Evolutionary conservation across 495 filamentous ascomycete species (phyloP), one percentile per base, ranked within the genome.

Genomic region (Penicillium ochrochloron): DNA sequence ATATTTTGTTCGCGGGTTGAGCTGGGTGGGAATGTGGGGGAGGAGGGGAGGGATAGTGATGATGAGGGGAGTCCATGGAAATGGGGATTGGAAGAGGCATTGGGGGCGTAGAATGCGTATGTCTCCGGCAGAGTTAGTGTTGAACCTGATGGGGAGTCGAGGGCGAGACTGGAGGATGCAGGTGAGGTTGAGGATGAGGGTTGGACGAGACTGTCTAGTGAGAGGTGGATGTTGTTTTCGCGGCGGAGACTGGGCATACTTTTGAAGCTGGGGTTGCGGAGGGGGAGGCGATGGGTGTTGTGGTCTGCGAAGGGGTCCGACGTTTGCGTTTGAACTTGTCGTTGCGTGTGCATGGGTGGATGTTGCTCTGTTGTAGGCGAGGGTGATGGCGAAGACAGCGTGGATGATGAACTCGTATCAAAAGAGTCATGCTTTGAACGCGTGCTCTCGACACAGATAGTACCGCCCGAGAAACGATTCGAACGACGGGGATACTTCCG

Each of bases 1-100:
- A 96, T 95, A 69, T 94, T 86, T 15, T 88, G 83, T 72, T 95
- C 90, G 70, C 82, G 52, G 27, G 51, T 19, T 31, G 51, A 33
- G 8, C 7, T n/a, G 42, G 8, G 19, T n/a, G 50, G 27, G 51
- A 54, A 54, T 9, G 51, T 54, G 29, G 51, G 51, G 4, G 51
- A 34, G 14, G 27, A 54, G 27, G 51, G 51, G 2, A 25, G 8
- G 2, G 51, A 53, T 37, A 37, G 12, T 37, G 35, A 37, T 37
- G 35, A 12, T 8, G 12, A 37, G 1, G 35, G 8, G 10, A 10
- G 7, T 14, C 11, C 10, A 41, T 15, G 35, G 11, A 39, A 12
- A 15, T 41, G 15, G 5, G 37, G 12, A 37, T 41, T 11, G 37
- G 34, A 11, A 11, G 39, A 27, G 25, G 25, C 14, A 15, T 9